Conservation (phyloP, 768 basidiomycete genomes). For the Mrakia gelida region DNA sequence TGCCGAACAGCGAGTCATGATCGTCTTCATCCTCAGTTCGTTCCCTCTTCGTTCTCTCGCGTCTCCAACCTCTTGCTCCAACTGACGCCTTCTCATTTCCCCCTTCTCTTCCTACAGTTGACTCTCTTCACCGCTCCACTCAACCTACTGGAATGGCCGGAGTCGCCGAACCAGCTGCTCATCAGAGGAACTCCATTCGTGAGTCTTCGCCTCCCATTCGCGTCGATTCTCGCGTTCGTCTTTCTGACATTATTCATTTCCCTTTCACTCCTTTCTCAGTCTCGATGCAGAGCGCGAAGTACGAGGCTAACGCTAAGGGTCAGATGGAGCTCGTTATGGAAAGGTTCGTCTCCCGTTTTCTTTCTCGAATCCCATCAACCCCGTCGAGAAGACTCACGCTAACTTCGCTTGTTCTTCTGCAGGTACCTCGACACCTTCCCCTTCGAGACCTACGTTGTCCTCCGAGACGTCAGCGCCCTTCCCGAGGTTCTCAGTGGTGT, state of each 20-base stretch:
- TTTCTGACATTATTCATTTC: neutral
- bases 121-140: conserved; percentile 65
- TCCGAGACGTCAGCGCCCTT: conserved; percentile 81
- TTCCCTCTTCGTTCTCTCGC: neutral
- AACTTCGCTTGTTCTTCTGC: neutral
- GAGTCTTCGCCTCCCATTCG: too few relatives aligned
- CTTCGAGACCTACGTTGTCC: conserved; percentile 92
- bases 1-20: conserved; percentile 83
- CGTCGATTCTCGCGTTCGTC: neutral
- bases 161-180: conserved; percentile 26
- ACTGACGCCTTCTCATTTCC: neutral
- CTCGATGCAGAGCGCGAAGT: conserved; percentile 85
- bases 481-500: conserved; percentile 85
- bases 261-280: conserved; percentile 41
- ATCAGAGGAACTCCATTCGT: conserved; percentile 65
- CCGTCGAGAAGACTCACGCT: neutral
- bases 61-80: neutral
- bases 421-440: conserved; percentile 90
- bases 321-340: conserved; percentile 80
- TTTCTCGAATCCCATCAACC: neutral
- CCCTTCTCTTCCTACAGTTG: conserved; percentile 48
- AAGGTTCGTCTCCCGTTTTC: conserved; percentile 43
- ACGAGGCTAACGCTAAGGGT: conserved; percentile 67
- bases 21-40: conserved; percentile 76
- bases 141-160: conserved; percentile 34